Evolutionary conservation across 352 stramenopile genomes (phyloP).

Genomic region (Globisporangium irregulare): DNA sequence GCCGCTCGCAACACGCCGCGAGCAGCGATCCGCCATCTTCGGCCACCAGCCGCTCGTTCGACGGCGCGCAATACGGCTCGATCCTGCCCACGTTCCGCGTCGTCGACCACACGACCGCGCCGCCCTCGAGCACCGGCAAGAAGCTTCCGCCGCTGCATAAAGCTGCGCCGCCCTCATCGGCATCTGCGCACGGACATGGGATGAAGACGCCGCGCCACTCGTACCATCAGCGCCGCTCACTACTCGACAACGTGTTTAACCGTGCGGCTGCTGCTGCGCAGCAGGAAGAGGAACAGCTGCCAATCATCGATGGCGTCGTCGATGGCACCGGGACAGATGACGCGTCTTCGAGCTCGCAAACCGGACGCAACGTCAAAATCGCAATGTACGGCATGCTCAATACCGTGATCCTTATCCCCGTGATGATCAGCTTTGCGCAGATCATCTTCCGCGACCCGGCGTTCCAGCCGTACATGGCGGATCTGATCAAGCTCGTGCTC

Average conservation of each 20-base stretch:
- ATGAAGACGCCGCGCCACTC: constrained; percentile 56
- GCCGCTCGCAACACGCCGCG: constrained; percentile 24
- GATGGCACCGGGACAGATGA: not conserved
- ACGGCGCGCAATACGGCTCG: constrained; percentile 26
- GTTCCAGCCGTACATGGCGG: constrained; percentile 89
- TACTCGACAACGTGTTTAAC: constrained; percentile 6
- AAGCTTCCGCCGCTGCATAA: constrained; percentile 16
- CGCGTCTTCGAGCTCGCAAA: constrained; percentile 4
- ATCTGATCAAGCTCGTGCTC: constrained; percentile 94
- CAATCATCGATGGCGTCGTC: constrained; percentile 4
- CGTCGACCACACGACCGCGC: not conserved
- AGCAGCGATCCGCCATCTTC: constrained; percentile 21
- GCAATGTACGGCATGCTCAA: constrained; percentile 91
- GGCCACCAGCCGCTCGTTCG: constrained; percentile 30
- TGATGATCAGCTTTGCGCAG: constrained; percentile 91
- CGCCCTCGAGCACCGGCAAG: not conserved
- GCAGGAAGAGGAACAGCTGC: constrained; percentile 14
- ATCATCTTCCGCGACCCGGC: constrained; percentile 95
- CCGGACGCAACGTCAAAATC: constrained; percentile 48
- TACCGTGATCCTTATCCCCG: constrained; percentile 92
- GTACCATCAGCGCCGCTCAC: constrained; percentile 36
- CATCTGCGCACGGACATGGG: not conserved
- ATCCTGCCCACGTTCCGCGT: constrained; percentile 18
- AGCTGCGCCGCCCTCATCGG: not conserved
- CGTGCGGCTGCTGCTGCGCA: constrained; percentile 5